Evolutionary conservation across 2,329 filamentous ascomycete genomes (phyloP).

Genomic region (Colletotrichum tropicale): DNA sequence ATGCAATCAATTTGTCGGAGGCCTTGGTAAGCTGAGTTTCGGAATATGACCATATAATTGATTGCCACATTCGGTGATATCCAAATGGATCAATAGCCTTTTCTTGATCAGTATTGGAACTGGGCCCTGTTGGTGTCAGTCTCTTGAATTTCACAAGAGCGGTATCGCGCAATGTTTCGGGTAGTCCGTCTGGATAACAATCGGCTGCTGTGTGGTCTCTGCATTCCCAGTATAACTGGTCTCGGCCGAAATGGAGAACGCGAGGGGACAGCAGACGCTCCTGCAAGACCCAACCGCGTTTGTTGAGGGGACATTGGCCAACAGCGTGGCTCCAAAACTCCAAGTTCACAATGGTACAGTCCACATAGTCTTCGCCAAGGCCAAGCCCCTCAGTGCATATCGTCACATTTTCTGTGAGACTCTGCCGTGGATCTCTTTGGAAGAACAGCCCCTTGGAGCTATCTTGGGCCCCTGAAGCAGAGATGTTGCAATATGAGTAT

Average conservation of each 20-base stretch:
- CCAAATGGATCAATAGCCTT: not conserved
- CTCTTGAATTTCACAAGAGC: not conserved
- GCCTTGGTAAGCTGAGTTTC: not conserved
- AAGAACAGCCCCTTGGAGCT: slow-evolving; percentile 10
- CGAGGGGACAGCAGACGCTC: not conserved
- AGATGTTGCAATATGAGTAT: slow-evolving; percentile 23
- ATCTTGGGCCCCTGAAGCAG: slow-evolving; percentile 13
- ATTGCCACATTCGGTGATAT: not conserved
- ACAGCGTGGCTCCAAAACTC: not conserved
- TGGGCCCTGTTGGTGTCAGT: not conserved
- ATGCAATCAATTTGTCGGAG: not conserved
- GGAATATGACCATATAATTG: not conserved
- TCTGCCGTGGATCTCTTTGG: not conserved
- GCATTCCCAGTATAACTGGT: slow-evolving; percentile 2
- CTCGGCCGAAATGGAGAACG: not conserved
- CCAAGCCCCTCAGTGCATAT: not conserved
- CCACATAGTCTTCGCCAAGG: not conserved
- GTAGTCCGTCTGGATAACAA: not conserved
- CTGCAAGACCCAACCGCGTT: slow-evolving; percentile 1
- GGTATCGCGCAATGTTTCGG: not conserved
- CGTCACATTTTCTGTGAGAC: not conserved
- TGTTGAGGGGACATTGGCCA: not conserved
- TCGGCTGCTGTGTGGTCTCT: not conserved
- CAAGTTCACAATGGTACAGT: not conserved
- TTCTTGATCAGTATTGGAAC: fast-evolving